These are phyloP conservation scores for Aspergillus chevalieri DNA, from an alignment of 2,329 filamentous ascomycete genomes.

Conservation along the genomic window DNA sequence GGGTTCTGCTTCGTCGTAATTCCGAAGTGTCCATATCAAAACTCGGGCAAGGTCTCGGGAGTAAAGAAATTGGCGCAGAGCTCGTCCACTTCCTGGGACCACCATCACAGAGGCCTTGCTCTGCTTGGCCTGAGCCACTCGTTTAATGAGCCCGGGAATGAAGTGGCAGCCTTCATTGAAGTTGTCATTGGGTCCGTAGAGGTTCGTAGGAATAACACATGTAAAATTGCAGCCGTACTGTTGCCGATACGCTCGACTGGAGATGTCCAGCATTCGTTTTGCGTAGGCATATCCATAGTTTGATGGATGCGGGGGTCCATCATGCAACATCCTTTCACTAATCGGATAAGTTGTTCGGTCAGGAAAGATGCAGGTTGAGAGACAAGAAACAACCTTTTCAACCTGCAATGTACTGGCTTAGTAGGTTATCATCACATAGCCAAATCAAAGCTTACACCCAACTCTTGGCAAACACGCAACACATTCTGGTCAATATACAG, in stretches of 20 bases:
- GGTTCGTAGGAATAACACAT: conserved; percentile 1
- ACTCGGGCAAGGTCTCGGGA: neutral
- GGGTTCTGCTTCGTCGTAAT: neutral
- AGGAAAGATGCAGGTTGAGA: neutral
- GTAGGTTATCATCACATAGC: neutral
- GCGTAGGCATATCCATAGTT: conserved; percentile 1
- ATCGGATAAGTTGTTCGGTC: neutral
- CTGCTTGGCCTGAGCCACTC: neutral
- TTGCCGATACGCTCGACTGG: neutral
- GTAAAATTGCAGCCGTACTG: neutral
- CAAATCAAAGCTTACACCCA: neutral
- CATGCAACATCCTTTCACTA: neutral
- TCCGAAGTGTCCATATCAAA: neutral
- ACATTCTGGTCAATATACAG: neutral
- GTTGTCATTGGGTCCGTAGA: conserved; percentile 1
- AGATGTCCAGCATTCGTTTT: conserved; percentile 1
- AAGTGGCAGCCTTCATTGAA: neutral
- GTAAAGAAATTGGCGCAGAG: neutral
- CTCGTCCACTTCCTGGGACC: neutral
- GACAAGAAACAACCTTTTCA: neutral
- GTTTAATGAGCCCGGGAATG: neutral
- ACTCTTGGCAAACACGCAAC: neutral
- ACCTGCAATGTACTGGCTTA: neutral
- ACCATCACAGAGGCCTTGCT: neutral
- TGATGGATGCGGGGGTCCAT: conserved; percentile 1